A percentile compares a stretch with the other conserved stretches of the same genome.
phyloP scores from a whole-genome alignment of 352 stramenopile species.

The Phytophthora cactorum region DNA sequence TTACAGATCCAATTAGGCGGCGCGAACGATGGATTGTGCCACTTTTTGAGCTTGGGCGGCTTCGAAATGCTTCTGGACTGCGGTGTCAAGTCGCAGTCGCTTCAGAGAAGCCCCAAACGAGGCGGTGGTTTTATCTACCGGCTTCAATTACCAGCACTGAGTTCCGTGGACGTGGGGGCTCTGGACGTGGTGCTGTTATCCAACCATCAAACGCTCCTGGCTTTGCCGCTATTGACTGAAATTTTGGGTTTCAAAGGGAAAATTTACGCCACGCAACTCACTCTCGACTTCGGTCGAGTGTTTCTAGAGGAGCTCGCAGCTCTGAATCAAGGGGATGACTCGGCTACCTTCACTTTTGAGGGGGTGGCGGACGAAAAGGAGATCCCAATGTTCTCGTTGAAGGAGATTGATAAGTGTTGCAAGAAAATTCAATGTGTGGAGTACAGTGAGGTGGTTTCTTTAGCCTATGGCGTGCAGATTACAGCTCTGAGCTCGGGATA shows the following conservation, averaged over 20 bases:
- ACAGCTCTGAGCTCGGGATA: conserved; percentile 81
- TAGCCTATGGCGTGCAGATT: conserved; percentile 75
- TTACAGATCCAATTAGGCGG: conserved; percentile 77
- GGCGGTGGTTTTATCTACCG: conserved; percentile 19
- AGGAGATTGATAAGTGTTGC: conserved; percentile 55
- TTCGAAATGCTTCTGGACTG: conserved; percentile 87
- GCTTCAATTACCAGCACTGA: conserved; percentile 46
- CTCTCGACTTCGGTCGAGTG: conserved; percentile 69
- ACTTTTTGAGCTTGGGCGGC: conserved; percentile 82
- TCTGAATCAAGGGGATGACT: conserved; percentile 25
- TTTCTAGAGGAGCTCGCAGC: conserved; percentile 71
- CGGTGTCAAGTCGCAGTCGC: conserved; percentile 43
- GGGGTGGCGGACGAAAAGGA: conserved; percentile 23
- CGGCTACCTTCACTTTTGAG: conserved; percentile 38
- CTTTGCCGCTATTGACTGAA: conserved; percentile 79
- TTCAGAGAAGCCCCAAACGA: conserved; percentile 1
- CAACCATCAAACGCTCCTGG: conserved; percentile 72
- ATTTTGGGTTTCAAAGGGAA: conserved; percentile 73
- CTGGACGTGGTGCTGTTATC: conserved; percentile 81
- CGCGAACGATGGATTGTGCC: conserved; percentile 73
- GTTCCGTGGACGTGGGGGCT: conserved; percentile 60
- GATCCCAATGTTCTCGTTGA: conserved; percentile 45
- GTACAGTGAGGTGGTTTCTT: conserved; percentile 57
- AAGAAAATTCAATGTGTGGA: conserved; percentile 62
- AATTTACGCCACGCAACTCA: conserved; percentile 79